Percentiles rank a stretch among this genome's conserved stretches.
These are phyloP conservation scores for Xylaria cubensis DNA, from an alignment of 495 filamentous ascomycete species.

Conservation along the genomic window DNA sequence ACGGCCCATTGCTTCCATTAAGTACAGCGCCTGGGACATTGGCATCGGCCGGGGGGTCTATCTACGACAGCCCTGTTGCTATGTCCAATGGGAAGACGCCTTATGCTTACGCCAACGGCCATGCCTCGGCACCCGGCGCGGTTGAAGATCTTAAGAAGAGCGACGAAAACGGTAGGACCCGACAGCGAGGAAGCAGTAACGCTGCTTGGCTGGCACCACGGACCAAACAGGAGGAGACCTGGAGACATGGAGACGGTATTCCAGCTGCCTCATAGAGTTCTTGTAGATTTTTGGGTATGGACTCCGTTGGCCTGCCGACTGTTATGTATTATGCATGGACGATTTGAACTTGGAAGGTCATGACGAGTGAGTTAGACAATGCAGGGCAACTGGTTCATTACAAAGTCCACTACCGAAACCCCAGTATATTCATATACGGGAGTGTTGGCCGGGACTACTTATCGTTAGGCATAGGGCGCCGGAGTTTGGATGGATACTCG, in stretches of 20 bases:
- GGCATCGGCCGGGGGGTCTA: slow-evolving; percentile 30
- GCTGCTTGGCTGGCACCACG: slow-evolving; percentile 73
- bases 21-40: slow-evolving; percentile 44
- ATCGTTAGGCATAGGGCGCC: slow-evolving; percentile 18
- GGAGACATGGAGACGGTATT: slow-evolving; percentile 64
- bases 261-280: slow-evolving; percentile 28
- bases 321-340: slow-evolving; percentile 31
- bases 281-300: neutral
- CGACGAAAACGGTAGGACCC: slow-evolving; percentile 58
- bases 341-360: slow-evolving; percentile 25
- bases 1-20: slow-evolving; percentile 74
- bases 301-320: neutral
- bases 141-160: slow-evolving; percentile 65
- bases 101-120: slow-evolving; percentile 45
- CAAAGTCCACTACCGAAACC: neutral
- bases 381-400: slow-evolving; percentile 24
- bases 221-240: slow-evolving; percentile 82
- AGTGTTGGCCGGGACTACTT: slow-evolving; percentile 2
- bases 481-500: slow-evolving; percentile 26
- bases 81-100: slow-evolving; percentile 34
- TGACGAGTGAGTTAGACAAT: slow-evolving; percentile 24
- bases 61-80: slow-evolving; percentile 45
- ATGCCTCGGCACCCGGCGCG: slow-evolving; percentile 41
- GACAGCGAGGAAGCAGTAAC: slow-evolving; percentile 64
- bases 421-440: neutral